Base-by-base conservation (phyloP, 306 rosid genomes). In the Ceratonia siliqua region DNA sequence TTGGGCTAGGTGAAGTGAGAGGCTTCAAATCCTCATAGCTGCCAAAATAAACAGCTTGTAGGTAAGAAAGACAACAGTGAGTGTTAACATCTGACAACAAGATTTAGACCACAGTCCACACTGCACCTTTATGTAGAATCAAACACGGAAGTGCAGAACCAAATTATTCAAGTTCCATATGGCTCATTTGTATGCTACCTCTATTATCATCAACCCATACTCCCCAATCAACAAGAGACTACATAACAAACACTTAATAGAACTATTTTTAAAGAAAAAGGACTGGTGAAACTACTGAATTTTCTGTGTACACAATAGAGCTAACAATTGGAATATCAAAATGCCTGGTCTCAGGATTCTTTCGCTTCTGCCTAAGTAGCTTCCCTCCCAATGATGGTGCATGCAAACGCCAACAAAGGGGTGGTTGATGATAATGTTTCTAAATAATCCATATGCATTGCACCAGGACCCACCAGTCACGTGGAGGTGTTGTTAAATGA, bases 1-100 rank as follows among this genome's bases (percentile, higher is more conserved):
- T 68, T 65, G 90, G 92, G 62, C 58, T 74, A 13, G 95, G 95
- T 45, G 90, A 87, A 75, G 79, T 82, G 6, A 90, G 90, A 56
- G 92, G 92, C 68, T 86, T 90, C 78, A 90, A 74, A 78, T 87
- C 86, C 68, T 82, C 92, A 30, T 87, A 85, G 53, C 92, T 83
- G 73, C 10, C 62, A 66, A 71, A 64, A 63, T 17, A 42, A 80
- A 45, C 71, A 71, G 50, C 21, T 76, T 35, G 28, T 54, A 68
- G 50, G 57, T 68, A 55, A 67, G 69, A 68, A 73, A 52, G 2
- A 33, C 28, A 30, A 50, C 36, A 21, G 50, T 64, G 38, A 35
- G 42, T 35, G 22, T 22, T 65, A 53, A 61, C 11, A 33, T 64
- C 61, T 35, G 21, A 21, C 22, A 38, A 53, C 32, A 45, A 36